phyloP scores from a whole-genome alignment of 2,329 filamentous ascomycete genomes.

The Sordariomycetes sp. region DNA sequence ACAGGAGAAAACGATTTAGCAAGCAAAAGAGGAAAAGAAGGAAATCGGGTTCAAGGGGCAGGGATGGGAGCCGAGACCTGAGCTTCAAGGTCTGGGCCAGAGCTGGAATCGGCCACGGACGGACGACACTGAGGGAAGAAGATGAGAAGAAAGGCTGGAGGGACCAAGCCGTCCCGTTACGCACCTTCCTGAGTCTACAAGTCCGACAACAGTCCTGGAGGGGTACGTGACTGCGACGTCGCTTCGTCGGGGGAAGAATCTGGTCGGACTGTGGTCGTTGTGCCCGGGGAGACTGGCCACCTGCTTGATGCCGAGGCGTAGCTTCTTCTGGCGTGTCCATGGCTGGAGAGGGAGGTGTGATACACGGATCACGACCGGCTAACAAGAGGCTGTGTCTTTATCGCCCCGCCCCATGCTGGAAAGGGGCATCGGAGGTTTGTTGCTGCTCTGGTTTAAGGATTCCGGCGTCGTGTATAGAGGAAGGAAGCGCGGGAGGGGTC shows the following conservation, averaged over 20 bases:
- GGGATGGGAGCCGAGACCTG: no score
- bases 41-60: no score
- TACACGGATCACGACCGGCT: neutral
- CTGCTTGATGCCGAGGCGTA: neutral
- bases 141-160: neutral
- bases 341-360: neutral
- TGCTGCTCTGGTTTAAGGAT: neutral
- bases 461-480: neutral
- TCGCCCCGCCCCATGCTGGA: neutral
- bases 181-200: conserved; percentile 25
- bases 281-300: neutral
- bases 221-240: conserved; percentile 17
- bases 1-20: neutral
- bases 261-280: neutral
- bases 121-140: neutral
- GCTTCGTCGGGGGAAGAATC: conserved; percentile 15
- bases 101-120: neutral
- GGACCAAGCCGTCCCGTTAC: neutral
- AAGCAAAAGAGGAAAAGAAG: neutral
- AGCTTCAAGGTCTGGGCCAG: neutral
- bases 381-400: neutral
- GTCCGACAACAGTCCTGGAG: conserved; percentile 23
- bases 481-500: neutral
- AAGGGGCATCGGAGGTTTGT: neutral
- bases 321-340: neutral